Evolutionary conservation across 1,284 basidiomycete species (phyloP).

Genomic region (Ceratobasidium sp.): DNA sequence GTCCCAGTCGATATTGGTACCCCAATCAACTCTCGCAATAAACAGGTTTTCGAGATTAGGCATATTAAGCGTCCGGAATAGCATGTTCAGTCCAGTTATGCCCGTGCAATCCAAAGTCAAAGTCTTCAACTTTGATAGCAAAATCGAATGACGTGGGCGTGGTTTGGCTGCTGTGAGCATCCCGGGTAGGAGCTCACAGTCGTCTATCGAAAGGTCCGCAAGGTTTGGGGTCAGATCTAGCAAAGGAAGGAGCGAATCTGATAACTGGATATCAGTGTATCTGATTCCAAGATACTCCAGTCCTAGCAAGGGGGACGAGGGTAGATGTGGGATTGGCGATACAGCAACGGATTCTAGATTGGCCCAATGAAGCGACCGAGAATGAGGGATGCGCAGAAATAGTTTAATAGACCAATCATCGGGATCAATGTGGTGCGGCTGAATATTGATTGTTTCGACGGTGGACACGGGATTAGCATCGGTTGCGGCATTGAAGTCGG

Average conservation of each 20-base stretch:
- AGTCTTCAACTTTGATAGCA: not conserved
- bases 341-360: not conserved
- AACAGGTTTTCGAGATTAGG: not conserved
- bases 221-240: not conserved
- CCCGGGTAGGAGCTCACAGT: not conserved
- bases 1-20: not conserved
- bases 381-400: not conserved
- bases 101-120: not conserved
- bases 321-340: not conserved
- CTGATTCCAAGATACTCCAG: not conserved
- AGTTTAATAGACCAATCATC: too few relatives aligned
- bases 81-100: not conserved
- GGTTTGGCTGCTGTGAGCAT: not conserved
- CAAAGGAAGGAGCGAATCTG: not conserved
- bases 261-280: not conserved
- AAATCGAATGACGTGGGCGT: not conserved
- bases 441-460: too few relatives aligned
- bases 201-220: not conserved
- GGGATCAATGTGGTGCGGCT: too few relatives aligned
- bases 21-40: not conserved
- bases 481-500: not conserved
- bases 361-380: not conserved
- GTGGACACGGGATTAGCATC: not conserved
- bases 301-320: not conserved
- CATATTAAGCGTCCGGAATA: not conserved